Percentiles rank a stretch among this genome's conserved stretches.
These are phyloP conservation scores for Pulveroboletus sp. DNA, from an alignment of 768 basidiomycete genomes.

Conservation along the genomic window DNA sequence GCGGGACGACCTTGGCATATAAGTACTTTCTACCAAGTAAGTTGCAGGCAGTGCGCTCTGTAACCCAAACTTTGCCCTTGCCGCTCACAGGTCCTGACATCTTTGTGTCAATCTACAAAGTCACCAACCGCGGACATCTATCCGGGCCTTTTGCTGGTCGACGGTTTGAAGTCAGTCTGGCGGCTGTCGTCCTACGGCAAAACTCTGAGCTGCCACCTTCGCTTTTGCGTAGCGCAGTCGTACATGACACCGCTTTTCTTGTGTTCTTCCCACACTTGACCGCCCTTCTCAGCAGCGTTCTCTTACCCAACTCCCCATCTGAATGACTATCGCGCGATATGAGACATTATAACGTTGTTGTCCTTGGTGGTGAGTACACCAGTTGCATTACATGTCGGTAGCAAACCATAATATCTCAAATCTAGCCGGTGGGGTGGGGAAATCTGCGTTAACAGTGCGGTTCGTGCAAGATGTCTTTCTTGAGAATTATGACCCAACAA, in stretches of 20 bases:
- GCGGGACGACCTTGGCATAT: no score
- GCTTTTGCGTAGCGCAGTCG: slow-evolving; percentile 1
- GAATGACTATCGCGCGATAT: slow-evolving; percentile 32
- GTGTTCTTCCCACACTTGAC: slow-evolving; percentile 21
- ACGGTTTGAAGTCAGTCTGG: slow-evolving; percentile 2
- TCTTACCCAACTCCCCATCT: slow-evolving; percentile 5
- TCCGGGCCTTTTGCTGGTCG: not conserved
- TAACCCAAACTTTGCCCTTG: not conserved
- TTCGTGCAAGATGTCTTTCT: slow-evolving; percentile 71
- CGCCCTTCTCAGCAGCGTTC: slow-evolving; percentile 4
- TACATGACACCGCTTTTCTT: slow-evolving; percentile 13
- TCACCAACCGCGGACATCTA: not conserved
- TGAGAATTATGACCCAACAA: slow-evolving; percentile 78
- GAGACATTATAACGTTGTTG: slow-evolving; percentile 73
- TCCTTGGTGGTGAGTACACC: slow-evolving; percentile 63
- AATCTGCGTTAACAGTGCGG: slow-evolving; percentile 79
- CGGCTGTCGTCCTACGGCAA: not conserved
- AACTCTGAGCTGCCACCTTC: slow-evolving; percentile 2
- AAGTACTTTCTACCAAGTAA: no score
- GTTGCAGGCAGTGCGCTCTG: not conserved
- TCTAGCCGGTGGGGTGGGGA: slow-evolving; percentile 82
- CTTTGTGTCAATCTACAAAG: not conserved
- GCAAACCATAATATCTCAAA: slow-evolving; percentile 3
- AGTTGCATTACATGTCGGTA: not conserved
- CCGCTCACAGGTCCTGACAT: not conserved